These are phyloP conservation scores for Ormosia semicastrata DNA, from an alignment of 306 rosid species.

Conservation along the genomic window DNA sequence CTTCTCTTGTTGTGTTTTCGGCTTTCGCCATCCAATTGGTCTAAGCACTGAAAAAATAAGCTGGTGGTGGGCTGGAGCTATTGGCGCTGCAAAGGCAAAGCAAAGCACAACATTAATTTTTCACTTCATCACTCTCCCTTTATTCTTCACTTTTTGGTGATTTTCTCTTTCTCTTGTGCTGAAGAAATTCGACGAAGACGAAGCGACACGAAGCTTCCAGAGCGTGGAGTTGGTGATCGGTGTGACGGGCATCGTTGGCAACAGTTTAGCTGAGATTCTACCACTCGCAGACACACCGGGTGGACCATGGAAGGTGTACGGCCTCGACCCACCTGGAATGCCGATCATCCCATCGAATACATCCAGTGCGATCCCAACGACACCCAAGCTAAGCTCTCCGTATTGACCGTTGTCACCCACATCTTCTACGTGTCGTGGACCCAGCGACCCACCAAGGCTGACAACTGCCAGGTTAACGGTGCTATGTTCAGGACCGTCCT, in stretches of 20 bases:
- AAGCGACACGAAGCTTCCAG: slow-evolving; percentile 35
- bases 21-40: too few species aligned
- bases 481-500: slow-evolving; percentile 58
- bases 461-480: slow-evolving; percentile 59
- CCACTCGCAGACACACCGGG: slow-evolving; percentile 79
- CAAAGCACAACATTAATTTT: too few species aligned
- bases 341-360: slow-evolving; percentile 62
- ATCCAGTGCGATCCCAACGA: slow-evolving; percentile 63
- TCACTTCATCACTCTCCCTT: too few species aligned
- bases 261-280: slow-evolving; percentile 80
- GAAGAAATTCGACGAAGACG: slow-evolving; percentile 63
- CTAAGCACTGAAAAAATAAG: not conserved
- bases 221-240: slow-evolving; percentile 64
- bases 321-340: slow-evolving; percentile 71
- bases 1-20: too few species aligned
- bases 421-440: slow-evolving; percentile 68
- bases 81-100: slow-evolving; percentile 41
- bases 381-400: slow-evolving; percentile 55
- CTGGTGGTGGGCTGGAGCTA: slow-evolving; percentile 49
- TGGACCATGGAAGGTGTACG: slow-evolving; percentile 81
- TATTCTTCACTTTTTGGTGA: too few species aligned
- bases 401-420: slow-evolving; percentile 61
- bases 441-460: slow-evolving; percentile 45
- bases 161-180: slow-evolving; percentile 15
- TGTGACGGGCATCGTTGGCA: slow-evolving; percentile 74